Conservation (phyloP, 73 alveolate species). For the Breviolum minutum region DNA sequence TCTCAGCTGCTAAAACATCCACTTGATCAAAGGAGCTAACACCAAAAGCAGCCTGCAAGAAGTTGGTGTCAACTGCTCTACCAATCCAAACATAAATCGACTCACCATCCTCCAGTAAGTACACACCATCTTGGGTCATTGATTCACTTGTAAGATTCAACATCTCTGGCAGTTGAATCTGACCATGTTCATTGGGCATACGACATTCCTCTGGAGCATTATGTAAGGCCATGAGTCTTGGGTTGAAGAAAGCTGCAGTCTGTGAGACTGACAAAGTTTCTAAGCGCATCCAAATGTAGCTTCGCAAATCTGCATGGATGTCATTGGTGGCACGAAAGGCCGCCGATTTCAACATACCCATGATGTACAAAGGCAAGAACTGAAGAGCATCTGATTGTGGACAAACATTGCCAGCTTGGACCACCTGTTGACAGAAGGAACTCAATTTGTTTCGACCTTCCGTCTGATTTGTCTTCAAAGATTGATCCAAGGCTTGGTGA, state of each 20-base stretch:
- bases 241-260: constrained; percentile 86
- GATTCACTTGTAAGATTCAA: constrained; percentile 81
- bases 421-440: constrained; percentile 82
- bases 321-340: constrained; percentile 94
- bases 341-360: constrained; percentile 90
- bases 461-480: constrained; percentile 78
- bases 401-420: constrained; percentile 50
- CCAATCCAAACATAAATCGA: constrained; percentile 89
- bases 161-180: constrained; percentile 71
- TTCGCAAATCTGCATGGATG: constrained; percentile 81
- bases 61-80: constrained; percentile 56
- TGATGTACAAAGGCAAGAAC: constrained; percentile 72
- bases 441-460: constrained; percentile 63
- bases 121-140: constrained; percentile 93
- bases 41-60: constrained; percentile 72
- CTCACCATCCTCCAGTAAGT: constrained; percentile 89
- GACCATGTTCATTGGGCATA: constrained; percentile 65
- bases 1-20: constrained; percentile 44
- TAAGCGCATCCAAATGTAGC: constrained; percentile 83
- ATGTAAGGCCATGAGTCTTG: constrained; percentile 84
- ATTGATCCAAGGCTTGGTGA: constrained; percentile 68
- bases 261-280: constrained; percentile 90
- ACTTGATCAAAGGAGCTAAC: constrained; percentile 43
- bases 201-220: constrained; percentile 72
- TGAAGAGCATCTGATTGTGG: constrained; percentile 62